Base-by-base conservation (phyloP, 768 basidiomycete genomes). In the Tulasnella sp. region DNA sequence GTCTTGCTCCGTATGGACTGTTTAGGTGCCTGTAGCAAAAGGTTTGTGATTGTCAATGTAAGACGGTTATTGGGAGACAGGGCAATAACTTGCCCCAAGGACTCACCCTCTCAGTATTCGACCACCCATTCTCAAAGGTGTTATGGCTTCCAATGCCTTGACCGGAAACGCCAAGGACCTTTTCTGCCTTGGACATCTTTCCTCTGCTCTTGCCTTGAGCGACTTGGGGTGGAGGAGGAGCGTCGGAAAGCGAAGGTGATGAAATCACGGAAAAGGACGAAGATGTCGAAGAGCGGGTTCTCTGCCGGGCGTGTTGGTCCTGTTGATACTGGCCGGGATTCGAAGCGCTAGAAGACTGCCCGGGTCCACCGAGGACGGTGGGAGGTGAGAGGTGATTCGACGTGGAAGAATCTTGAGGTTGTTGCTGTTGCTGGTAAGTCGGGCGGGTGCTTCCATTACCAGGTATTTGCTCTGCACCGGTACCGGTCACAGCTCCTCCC, bases 1-100 rank as follows among this genome's bases (percentile, higher is more conserved):
- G 92, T 93, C 83, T 93, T 94, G 48, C 90, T 88, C 80, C 92
- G 85, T 78, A 94, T 93, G 42, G 77, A 48, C 46, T 61, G 57
- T 29, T 46, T 70, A 39, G 78, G 51, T 26, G 46, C 73, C 77
- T 40, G 75, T 23, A 40, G 32, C 40, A n/a, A 69, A 29, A 74
- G 20, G 69, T 23, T 61, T 61, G 84, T 13, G 35, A 82, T 89
- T 90, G 81, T 40, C 55, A 80, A 44, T 20, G 73, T 74, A 26
- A 55, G 44, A 29, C 70, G 70, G 23, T 37, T 16, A 61, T n/a
- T 55, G 32, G 35, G 70, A 13, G 37, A 35, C 3, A 2, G 35
- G 32, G 46, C 46, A 46, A 72, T 46, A 80, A 73, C 55, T 71
- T 71, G 42, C 37, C 42, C 42, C 35, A 10, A 42, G 23, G 7